These are phyloP conservation scores for Fusarium brevicatenulatum DNA, from an alignment of 2,329 filamentous ascomycete genomes.

Conservation along the genomic window DNA sequence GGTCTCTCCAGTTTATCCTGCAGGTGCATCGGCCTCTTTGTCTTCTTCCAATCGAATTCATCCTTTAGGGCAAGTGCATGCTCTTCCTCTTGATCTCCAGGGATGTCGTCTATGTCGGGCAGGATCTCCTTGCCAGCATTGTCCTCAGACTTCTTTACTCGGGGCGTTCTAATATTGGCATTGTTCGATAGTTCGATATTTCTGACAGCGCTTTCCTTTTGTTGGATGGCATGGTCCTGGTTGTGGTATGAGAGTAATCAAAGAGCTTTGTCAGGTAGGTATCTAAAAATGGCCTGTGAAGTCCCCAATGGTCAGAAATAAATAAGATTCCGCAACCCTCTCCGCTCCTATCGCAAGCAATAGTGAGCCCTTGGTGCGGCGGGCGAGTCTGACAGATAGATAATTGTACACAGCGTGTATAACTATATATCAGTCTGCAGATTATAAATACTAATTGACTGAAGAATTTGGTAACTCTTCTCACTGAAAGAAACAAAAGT, in stretches of 20 bases:
- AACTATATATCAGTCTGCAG: not conserved
- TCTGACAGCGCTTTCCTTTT: not conserved
- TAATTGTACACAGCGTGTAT: not conserved
- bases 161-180: not conserved
- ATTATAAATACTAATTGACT: not conserved
- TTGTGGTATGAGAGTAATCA: no score
- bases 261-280: no score
- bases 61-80: not conserved
- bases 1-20: not conserved
- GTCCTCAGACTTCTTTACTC: not conserved
- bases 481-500: not conserved
- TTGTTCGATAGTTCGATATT: not conserved
- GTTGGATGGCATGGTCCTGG: not conserved
- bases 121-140: not conserved
- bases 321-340: not conserved
- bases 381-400: not conserved
- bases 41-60: not conserved
- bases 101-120: not conserved
- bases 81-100: not conserved
- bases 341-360: not conserved
- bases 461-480: not conserved
- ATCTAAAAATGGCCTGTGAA: no score
- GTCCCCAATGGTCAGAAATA: no score
- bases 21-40: not conserved
- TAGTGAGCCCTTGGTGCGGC: not conserved